Base-by-base conservation (phyloP, 768 basidiomycete genomes). In the Naganishia randhawae region DNA sequence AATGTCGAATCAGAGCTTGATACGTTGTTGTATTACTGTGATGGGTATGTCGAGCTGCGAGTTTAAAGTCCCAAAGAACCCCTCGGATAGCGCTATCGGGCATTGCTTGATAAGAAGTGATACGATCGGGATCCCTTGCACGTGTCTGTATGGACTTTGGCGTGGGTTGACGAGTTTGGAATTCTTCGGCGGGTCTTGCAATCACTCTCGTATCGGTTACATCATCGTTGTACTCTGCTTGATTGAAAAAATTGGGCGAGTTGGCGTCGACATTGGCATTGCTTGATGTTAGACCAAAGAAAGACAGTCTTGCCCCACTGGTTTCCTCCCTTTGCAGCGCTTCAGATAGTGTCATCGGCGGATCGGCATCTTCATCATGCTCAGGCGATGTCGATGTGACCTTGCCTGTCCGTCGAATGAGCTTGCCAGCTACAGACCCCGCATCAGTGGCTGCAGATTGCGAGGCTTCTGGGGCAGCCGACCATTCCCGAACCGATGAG, bases 351-450 rank as follows among this genome's bases (percentile, higher is more conserved):
- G 57, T 68, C 41, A 68, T 22, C 33, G 67, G 67, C 13, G 63
- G 63, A 51, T 68, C 67, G 31, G 57, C 67, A 37, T 68, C 67
- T 57, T 50, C 35, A 13, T 27, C 67, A 16, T 68, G 54, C n/a
- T 62, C 29, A n/a, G 42, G 19, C 37, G 57, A 39, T 1, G 57
- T 61, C 57, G 57, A 61, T 9, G 57, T 61, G 29, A 61, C 39
- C 11, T n/a, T 61, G 13, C 57, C 57, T 29, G 57, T 61, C 17
- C 57, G 57, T 1, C 57, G 37, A 16, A 61, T 25, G 7, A 61
- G 22, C 35, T 39, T 39, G 22, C 2, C 57, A 3, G 35, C 16
- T 25, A 14, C 16, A 9, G 61, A 63, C 11, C n/a, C 39, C 19
- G 16, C 61, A 27, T 14, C 41, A 7, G 61, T 29, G 17, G 33